A percentile compares a stretch with the other conserved stretches of the same genome.
Conservation (phyloP, 2,329 filamentous ascomycete species). For the Pseudocercospora fijiensis region DNA sequence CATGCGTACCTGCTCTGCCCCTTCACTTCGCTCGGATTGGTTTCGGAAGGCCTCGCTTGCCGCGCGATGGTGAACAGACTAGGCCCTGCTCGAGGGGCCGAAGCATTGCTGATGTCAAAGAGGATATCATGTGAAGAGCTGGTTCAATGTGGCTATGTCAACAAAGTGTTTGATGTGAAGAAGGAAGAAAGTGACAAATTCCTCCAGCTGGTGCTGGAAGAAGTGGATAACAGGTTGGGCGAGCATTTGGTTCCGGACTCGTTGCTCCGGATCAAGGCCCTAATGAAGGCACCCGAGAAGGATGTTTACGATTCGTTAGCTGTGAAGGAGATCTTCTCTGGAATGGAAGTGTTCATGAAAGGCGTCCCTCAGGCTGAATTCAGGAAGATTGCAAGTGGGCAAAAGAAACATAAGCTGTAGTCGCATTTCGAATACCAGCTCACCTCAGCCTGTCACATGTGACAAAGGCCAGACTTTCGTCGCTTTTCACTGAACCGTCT, state of each 20-base stretch:
- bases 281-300: constrained; percentile 72
- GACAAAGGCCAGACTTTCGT: background rate
- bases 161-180: constrained; percentile 69
- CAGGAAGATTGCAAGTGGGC: constrained; percentile 73
- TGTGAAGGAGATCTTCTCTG: constrained; percentile 80
- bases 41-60: constrained; percentile 82
- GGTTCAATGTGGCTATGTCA: constrained; percentile 75
- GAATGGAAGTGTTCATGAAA: constrained; percentile 73
- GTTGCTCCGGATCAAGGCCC: constrained; percentile 77
- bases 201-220: constrained; percentile 66
- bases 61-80: constrained; percentile 76
- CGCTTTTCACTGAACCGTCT: background rate
- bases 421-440: background rate
- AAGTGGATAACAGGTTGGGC: constrained; percentile 79
- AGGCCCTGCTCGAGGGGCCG: constrained; percentile 79
- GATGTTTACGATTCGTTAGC: constrained; percentile 74
- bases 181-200: constrained; percentile 67
- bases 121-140: constrained; percentile 72
- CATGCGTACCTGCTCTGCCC: constrained; percentile 84
- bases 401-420: constrained; percentile 92
- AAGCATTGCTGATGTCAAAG: constrained; percentile 89
- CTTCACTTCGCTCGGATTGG: constrained; percentile 84
- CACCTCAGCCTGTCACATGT: background rate
- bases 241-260: constrained; percentile 76
- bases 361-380: constrained; percentile 90